Evolutionary conservation across 164 flowering plant genomes (phyloP).

Genomic region (Liriodendron chinense): DNA sequence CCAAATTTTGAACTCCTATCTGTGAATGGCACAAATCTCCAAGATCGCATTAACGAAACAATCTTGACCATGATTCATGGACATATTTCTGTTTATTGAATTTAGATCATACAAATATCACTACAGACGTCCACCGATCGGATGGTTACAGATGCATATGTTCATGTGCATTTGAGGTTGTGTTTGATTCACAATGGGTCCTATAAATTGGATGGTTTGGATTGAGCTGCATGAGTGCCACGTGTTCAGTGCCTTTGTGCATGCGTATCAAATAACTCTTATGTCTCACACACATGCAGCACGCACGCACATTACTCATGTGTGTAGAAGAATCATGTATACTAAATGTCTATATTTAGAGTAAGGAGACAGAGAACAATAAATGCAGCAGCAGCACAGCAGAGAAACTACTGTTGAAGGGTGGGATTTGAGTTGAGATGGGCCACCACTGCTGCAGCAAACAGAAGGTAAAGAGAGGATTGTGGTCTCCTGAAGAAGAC

Average conservation of each 20-base stretch:
- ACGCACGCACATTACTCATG: too few relatives aligned
- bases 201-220: background rate
- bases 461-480: slow-evolving; percentile 45
- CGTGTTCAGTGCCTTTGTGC: background rate
- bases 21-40: background rate
- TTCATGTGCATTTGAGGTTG: background rate
- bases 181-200: background rate
- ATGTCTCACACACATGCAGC: too few relatives aligned
- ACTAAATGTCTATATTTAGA: background rate
- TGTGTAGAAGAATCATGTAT: background rate
- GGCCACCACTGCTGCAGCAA: slow-evolving; percentile 45
- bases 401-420: slow-evolving; percentile 2
- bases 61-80: background rate
- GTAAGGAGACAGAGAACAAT: slow-evolving; percentile 3
- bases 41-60: background rate
- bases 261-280: background rate
- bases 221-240: background rate
- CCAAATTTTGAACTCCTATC: background rate
- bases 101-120: too few relatives aligned
- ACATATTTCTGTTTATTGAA: background rate
- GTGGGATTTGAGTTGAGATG: slow-evolving; percentile 17
- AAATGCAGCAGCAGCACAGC: slow-evolving; percentile 2
- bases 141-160: too few relatives aligned
- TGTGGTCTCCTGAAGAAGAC: slow-evolving; percentile 53
- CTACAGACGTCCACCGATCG: too few relatives aligned